Evolutionary conservation across 805 yeast genomes (phyloP).

Genomic region (Starmerella ratchasimensis): DNA sequence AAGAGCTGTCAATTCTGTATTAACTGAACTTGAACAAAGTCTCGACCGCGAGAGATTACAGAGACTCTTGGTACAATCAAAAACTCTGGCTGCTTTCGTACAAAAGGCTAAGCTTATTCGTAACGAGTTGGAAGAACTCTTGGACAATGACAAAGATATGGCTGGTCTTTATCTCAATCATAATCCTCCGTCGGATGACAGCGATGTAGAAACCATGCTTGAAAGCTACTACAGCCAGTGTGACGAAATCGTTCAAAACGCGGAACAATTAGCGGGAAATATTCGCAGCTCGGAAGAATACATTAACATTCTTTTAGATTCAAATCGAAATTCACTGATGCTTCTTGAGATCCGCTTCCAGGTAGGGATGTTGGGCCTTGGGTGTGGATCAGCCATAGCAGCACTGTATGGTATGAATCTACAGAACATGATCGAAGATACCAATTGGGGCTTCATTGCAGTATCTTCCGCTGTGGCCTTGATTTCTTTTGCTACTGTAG

Average conservation of each 20-base stretch:
- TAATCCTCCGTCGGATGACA: conserved; percentile 41
- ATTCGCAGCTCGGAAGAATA: conserved; percentile 90
- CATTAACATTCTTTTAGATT: conserved; percentile 80
- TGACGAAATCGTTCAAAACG: conserved; percentile 88
- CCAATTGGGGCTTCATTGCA: conserved; percentile 50
- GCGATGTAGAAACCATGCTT: conserved; percentile 76
- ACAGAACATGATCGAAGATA: conserved; percentile 80
- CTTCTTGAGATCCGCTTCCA: conserved; percentile 70
- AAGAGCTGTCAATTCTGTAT: conserved; percentile 57
- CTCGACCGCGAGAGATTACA: conserved; percentile 70
- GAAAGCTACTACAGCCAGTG: conserved; percentile 84
- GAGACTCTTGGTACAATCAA: conserved; percentile 67
- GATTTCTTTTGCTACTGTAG: conserved; percentile 35
- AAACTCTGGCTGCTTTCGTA: conserved; percentile 67
- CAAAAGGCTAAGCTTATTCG: conserved; percentile 74
- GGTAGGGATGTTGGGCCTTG: conserved; percentile 69
- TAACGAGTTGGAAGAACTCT: conserved; percentile 68
- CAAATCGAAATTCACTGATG: conserved; percentile 90
- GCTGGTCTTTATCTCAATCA: conserved; percentile 71
- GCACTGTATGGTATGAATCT: conserved; percentile 93
- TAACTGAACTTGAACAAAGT: conserved; percentile 65
- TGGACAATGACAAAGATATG: conserved; percentile 79
- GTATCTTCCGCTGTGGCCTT: conserved; percentile 36
- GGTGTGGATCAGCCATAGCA: conserved; percentile 66
- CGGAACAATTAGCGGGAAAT: conserved; percentile 62